Conservation (phyloP, 2,329 filamentous ascomycete genomes). For the Cercospora citrullina region DNA sequence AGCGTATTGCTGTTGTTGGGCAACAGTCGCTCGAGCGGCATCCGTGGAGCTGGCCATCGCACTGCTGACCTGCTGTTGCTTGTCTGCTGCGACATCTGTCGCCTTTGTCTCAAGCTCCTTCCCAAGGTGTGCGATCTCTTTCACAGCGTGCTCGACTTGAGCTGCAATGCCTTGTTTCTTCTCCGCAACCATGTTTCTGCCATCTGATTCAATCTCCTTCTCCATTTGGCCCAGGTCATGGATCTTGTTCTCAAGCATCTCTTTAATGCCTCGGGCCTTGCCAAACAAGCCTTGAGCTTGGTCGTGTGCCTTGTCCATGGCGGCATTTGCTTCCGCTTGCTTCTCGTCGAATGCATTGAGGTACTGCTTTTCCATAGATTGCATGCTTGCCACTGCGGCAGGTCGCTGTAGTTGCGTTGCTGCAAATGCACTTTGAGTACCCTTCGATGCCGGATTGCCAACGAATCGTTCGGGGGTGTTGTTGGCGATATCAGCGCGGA, state of each 20-base stretch:
- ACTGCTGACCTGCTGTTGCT: constrained; percentile 9
- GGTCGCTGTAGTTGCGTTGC: not conserved
- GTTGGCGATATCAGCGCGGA: constrained; percentile 23
- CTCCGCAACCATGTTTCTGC: constrained; percentile 20
- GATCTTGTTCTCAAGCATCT: constrained; percentile 23
- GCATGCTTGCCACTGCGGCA: not conserved
- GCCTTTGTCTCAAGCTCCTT: constrained; percentile 21
- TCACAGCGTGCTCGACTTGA: constrained; percentile 16
- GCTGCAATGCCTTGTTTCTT: constrained; percentile 20
- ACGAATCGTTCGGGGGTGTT: constrained; percentile 28
- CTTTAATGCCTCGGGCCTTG: constrained; percentile 20
- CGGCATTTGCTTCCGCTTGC: constrained; percentile 19
- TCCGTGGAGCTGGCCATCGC: constrained; percentile 4
- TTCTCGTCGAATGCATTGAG: constrained; percentile 19
- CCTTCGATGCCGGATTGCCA: constrained; percentile 6
- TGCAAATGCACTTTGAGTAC: not conserved
- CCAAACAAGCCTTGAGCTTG: constrained; percentile 20
- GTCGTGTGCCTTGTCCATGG: constrained; percentile 19
- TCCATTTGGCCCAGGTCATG: constrained; percentile 26
- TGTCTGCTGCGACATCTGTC: constrained; percentile 9
- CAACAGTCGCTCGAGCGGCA: constrained; percentile 9
- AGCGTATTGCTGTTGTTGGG: constrained; percentile 7
- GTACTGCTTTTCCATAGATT: constrained; percentile 4
- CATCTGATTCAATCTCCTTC: constrained; percentile 26
- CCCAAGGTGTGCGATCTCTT: constrained; percentile 21